These are phyloP conservation scores for Aspergillus asperescens DNA, from an alignment of 495 filamentous ascomycete species.

Conservation along the genomic window DNA sequence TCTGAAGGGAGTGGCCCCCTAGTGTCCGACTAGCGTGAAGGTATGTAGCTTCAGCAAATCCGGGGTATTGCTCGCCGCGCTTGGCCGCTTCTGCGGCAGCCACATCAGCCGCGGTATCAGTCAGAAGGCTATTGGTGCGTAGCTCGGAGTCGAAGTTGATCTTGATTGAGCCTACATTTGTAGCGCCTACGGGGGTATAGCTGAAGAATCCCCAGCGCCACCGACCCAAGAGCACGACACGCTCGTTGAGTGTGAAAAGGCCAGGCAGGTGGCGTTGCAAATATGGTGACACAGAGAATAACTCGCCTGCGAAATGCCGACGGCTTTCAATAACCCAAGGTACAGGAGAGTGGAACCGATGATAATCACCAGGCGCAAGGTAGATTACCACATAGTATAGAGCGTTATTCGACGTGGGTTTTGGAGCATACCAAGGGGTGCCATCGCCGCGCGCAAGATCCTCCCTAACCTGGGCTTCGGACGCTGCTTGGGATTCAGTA, in stretches of 20 bases:
- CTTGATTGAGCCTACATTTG: constrained; percentile 96
- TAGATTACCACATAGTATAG: constrained; percentile 96
- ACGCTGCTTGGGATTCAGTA: constrained; percentile 55
- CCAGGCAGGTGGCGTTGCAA: constrained; percentile 86
- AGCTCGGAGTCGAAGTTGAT: constrained; percentile 96
- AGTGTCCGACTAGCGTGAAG: constrained; percentile 68
- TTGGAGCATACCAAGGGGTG: constrained; percentile 71
- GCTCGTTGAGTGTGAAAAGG: constrained; percentile 93
- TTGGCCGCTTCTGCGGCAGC: constrained; percentile 71
- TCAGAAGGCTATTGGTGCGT: constrained; percentile 83
- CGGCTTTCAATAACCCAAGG: constrained; percentile 90
- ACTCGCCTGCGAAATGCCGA: constrained; percentile 92
- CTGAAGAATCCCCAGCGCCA: constrained; percentile 98
- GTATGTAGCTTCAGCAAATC: constrained; percentile 89
- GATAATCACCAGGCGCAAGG: constrained; percentile 97
- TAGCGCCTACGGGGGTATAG: constrained; percentile 92
- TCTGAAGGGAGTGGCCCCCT: constrained; percentile 71
- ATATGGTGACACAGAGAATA: constrained; percentile 93
- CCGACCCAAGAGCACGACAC: constrained; percentile 85
- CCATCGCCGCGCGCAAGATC: constrained; percentile 71
- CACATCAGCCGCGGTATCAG: constrained; percentile 80
- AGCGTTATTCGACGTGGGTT: constrained; percentile 51
- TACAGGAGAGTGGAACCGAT: constrained; percentile 92
- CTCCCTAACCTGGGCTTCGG: constrained; percentile 75
- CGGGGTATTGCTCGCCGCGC: constrained; percentile 73